Conservation (phyloP, 2,329 filamentous ascomycete genomes). For the Venturia aucupariae region DNA sequence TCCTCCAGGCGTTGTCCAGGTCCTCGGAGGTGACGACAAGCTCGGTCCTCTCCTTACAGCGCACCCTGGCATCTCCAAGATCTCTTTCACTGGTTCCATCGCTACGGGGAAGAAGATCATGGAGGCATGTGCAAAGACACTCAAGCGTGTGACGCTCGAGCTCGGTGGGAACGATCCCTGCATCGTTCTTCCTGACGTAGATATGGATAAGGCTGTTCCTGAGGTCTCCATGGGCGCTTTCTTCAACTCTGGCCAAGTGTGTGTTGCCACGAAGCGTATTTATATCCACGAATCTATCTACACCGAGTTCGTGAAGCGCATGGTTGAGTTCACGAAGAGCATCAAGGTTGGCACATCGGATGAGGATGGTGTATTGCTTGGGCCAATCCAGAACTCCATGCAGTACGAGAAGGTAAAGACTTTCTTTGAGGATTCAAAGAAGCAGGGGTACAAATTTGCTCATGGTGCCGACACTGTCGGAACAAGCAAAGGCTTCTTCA, state of each 20-base stretch:
- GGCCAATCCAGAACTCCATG: constrained; percentile 50
- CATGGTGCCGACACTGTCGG: constrained; percentile 43
- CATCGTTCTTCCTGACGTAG: constrained; percentile 50
- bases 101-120: constrained; percentile 53
- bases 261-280: constrained; percentile 44
- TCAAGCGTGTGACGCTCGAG: constrained; percentile 54
- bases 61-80: constrained; percentile 53
- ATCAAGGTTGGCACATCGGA: constrained; percentile 35
- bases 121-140: constrained; percentile 44
- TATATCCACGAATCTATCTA: constrained; percentile 51
- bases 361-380: constrained; percentile 40
- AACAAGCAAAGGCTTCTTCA: constrained; percentile 32
- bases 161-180: constrained; percentile 53
- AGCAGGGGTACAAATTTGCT: constrained; percentile 41
- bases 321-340: constrained; percentile 36
- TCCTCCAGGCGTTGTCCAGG: constrained; percentile 54
- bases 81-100: constrained; percentile 55
- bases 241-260: constrained; percentile 49
- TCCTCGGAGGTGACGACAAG: constrained; percentile 49
- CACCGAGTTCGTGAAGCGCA: constrained; percentile 36
- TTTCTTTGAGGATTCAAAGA: constrained; percentile 30
- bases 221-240: constrained; percentile 45
- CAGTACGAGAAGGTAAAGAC: constrained; percentile 43
- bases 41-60: constrained; percentile 50
- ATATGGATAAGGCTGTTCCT: constrained; percentile 41